Conservation (phyloP, 202 grass and related monocot species). For the Eragrostis tef region DNA sequence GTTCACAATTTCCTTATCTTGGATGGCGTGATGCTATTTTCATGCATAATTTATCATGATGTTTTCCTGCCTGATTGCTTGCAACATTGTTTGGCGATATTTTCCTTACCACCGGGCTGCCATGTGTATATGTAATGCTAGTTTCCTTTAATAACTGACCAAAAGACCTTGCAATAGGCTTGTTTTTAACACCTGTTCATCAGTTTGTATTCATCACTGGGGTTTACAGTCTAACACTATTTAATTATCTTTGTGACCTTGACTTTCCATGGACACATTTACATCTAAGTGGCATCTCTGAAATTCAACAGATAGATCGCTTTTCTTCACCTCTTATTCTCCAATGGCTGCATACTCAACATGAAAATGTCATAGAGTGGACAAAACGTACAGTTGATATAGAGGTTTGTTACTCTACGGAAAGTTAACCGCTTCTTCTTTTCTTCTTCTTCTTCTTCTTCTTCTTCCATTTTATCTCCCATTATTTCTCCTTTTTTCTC, state of each 20-base stretch:
- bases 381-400: constrained; percentile 79
- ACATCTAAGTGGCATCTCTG: constrained; percentile 14
- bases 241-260: background rate
- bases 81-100: background rate
- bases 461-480: too few relatives aligned
- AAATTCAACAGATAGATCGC: constrained; percentile 60
- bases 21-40: constrained; percentile 3
- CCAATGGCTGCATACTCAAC: constrained; percentile 87
- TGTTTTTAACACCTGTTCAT: background rate
- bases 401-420: constrained; percentile 64
- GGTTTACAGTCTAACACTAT: constrained; percentile 1
- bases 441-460: background rate
- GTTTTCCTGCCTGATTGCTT: constrained; percentile 13
- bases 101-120: background rate
- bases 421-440: constrained; percentile 23
- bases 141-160: constrained; percentile 38
- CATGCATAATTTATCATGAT: constrained; percentile 23
- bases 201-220: constrained; percentile 23
- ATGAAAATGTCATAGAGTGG: constrained; percentile 90
- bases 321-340: constrained; percentile 84
- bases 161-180: constrained; percentile 25
- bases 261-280: background rate
- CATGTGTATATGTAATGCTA: background rate
- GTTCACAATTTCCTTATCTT: background rate
- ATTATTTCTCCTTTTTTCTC: constrained; percentile 35